These are phyloP conservation scores for Cardamine occulta DNA, from an alignment of 345 rosid species.

Conservation along the genomic window DNA sequence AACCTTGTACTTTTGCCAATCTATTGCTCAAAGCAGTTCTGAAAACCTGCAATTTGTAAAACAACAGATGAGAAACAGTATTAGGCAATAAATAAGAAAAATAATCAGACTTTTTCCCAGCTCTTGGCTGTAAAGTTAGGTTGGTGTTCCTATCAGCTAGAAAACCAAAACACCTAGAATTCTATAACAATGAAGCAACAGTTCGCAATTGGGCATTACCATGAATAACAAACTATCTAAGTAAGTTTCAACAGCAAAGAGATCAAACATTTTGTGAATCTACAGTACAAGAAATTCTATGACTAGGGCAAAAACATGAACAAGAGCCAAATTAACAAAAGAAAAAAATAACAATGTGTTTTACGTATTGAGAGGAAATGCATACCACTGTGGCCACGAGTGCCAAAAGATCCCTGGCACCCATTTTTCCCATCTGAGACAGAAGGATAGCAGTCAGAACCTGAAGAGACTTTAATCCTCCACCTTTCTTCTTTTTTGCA, in stretches of 20 bases:
- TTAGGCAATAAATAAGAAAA: background rate
- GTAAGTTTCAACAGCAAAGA: constrained; percentile 9
- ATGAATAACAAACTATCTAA: constrained; percentile 10
- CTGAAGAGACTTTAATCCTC: constrained; percentile 80
- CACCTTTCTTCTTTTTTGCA: constrained; percentile 64
- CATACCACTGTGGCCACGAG: constrained; percentile 81
- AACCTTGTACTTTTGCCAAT: constrained; percentile 98
- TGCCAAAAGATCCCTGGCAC: constrained; percentile 84
- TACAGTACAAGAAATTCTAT: background rate
- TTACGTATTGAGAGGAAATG: constrained; percentile 16
- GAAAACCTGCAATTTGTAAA: constrained; percentile 59
- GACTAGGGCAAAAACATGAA: constrained; percentile 18
- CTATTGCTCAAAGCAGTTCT: constrained; percentile 92
- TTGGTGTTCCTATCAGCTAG: constrained; percentile 17
- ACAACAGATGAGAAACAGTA: constrained; percentile 25
- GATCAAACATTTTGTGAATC: background rate
- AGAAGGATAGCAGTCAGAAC: constrained; percentile 75
- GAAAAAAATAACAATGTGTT: background rate
- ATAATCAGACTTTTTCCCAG: background rate
- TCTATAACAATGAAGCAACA: background rate
- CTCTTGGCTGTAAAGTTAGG: constrained; percentile 2
- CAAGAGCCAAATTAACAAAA: background rate
- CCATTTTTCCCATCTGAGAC: constrained; percentile 81
- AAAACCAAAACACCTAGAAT: background rate
- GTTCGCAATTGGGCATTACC: background rate